Percentiles rank a stretch among this genome's conserved stretches.
phyloP scores from a whole-genome alignment of 2,329 filamentous ascomycete genomes.

The Diaporthe australafricana region DNA sequence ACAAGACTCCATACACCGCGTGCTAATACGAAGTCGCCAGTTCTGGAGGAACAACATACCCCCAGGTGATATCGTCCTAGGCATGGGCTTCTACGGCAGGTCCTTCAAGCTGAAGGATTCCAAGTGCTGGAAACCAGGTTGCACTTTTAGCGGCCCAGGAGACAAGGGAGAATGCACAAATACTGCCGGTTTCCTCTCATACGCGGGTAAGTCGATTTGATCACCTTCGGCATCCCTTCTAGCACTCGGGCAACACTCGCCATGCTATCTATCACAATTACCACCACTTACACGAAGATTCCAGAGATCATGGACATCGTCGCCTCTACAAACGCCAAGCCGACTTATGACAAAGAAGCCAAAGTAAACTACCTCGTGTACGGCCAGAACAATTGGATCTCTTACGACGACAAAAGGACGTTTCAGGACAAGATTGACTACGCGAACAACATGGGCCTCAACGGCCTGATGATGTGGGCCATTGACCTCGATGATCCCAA shows the following conservation, averaged over 20 bases:
- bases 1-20: too few relatives aligned
- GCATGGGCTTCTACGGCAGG: neutral
- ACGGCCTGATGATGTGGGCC: slow-evolving; percentile 41
- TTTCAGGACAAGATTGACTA: slow-evolving; percentile 39
- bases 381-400: slow-evolving; percentile 50
- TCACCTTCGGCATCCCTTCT: too few relatives aligned
- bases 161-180: neutral
- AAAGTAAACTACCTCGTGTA: slow-evolving; percentile 32
- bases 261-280: too few relatives aligned
- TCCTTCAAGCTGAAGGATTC: neutral
- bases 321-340: neutral
- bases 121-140: neutral
- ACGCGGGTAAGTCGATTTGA: too few relatives aligned
- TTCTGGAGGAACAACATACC: slow-evolving; percentile 2
- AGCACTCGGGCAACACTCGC: too few relatives aligned
- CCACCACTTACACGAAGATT: too few relatives aligned
- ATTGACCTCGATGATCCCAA: slow-evolving; percentile 43
- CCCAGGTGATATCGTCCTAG: neutral
- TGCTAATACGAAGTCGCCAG: too few relatives aligned
- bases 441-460: slow-evolving; percentile 38
- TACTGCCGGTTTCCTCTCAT: slow-evolving; percentile 2
- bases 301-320: neutral
- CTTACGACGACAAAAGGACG: slow-evolving; percentile 48
- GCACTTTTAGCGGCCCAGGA: neutral
- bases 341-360: neutral